Conservation (phyloP, 2,329 filamentous ascomycete species). For the Didymella arachidicola region DNA sequence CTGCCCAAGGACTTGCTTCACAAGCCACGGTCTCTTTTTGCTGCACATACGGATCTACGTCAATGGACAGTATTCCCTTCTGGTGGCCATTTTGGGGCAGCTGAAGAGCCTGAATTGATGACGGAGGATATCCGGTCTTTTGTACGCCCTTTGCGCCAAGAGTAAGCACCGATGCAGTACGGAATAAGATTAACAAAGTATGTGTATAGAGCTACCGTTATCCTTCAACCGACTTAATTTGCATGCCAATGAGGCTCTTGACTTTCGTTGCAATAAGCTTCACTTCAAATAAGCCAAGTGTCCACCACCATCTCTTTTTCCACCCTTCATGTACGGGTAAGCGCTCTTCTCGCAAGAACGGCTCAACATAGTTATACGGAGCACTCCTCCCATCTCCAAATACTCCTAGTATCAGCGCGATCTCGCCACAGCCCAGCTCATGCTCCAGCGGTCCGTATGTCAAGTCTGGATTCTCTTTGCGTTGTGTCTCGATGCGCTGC, state of each 20-base stretch:
- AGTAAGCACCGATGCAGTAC: not conserved
- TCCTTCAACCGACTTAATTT: not conserved
- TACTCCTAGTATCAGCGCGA: constrained; percentile 18
- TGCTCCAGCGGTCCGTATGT: constrained; percentile 18
- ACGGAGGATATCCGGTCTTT: not conserved
- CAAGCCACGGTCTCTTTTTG: not conserved
- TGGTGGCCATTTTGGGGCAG: not conserved
- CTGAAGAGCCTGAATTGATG: not conserved
- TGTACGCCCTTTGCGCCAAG: not conserved
- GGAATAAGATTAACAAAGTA: not conserved
- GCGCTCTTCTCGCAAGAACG: constrained; percentile 18
- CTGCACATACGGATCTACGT: not conserved
- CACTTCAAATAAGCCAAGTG: constrained; percentile 17
- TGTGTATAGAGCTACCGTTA: not conserved
- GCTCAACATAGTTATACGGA: constrained; percentile 6
- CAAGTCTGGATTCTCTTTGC: constrained; percentile 9
- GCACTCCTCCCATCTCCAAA: constrained; percentile 18
- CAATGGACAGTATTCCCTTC: not conserved
- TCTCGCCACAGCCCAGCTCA: constrained; percentile 17
- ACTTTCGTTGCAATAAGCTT: constrained; percentile 15
- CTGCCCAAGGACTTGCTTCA: not conserved
- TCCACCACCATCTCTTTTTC: constrained; percentile 22
- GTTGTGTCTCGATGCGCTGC: constrained; percentile 15
- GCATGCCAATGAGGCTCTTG: constrained; percentile 11
- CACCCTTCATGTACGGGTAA: constrained; percentile 23